These are phyloP conservation scores for Didymella glomerata DNA, from an alignment of 2,329 filamentous ascomycete genomes.

Conservation along the genomic window DNA sequence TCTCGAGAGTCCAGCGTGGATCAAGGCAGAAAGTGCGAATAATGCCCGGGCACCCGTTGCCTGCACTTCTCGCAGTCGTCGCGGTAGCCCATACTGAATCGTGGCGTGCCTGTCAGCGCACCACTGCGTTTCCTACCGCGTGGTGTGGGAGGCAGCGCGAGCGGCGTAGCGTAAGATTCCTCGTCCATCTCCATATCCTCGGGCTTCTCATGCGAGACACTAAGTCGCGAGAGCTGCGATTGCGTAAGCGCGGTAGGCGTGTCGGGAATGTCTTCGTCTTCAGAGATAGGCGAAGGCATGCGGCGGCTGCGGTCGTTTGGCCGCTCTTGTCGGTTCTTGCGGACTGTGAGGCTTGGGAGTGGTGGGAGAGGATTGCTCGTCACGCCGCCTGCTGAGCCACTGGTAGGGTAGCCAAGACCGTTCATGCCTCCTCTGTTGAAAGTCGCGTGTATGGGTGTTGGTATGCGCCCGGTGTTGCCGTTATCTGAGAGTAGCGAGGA, in stretches of 20 bases:
- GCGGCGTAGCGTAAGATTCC: conserved; percentile 24
- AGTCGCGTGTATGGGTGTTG: conserved; percentile 52
- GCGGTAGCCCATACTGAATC: conserved; percentile 59
- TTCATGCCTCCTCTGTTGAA: conserved; percentile 44
- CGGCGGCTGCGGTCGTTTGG: conserved; percentile 40
- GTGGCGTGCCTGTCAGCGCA: conserved; percentile 48
- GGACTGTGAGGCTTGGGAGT: conserved; percentile 29
- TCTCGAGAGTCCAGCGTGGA: background rate
- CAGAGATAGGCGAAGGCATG: conserved; percentile 54
- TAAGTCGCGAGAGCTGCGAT: conserved; percentile 51
- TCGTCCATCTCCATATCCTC: conserved; percentile 49
- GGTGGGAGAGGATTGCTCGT: conserved; percentile 25
- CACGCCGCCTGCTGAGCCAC: conserved; percentile 40
- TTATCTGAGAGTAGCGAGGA: conserved; percentile 33
- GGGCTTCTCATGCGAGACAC: conserved; percentile 39
- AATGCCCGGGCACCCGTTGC: conserved; percentile 58
- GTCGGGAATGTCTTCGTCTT: conserved; percentile 50
- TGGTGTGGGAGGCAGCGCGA: conserved; percentile 33
- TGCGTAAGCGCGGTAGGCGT: conserved; percentile 49
- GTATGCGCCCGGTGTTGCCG: conserved; percentile 44
- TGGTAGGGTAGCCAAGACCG: conserved; percentile 41
- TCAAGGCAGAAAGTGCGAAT: conserved; percentile 56
- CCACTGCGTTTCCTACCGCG: conserved; percentile 51
- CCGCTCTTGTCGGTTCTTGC: conserved; percentile 34
- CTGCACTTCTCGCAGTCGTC: conserved; percentile 61